Evolutionary conservation across 2,329 filamentous ascomycete species (phyloP).

Genomic region (Exophiala spinifera): DNA sequence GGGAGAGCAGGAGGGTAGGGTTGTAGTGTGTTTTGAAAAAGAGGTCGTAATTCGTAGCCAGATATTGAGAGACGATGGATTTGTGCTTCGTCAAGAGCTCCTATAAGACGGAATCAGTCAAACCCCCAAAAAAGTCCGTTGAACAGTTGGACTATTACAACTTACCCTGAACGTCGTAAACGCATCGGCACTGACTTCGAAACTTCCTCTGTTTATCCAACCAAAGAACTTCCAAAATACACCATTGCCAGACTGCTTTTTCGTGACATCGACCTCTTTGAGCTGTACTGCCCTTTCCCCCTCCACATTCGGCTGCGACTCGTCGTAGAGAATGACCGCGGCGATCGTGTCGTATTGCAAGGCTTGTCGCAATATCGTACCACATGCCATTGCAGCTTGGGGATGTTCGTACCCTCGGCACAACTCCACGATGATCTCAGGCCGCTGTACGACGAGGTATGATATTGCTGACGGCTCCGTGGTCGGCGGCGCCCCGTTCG

Average conservation of each 20-base stretch:
- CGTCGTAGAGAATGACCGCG: slow-evolving; percentile 88
- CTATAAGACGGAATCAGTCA: slow-evolving; percentile 45
- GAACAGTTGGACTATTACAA: background rate
- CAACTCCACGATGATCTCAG: slow-evolving; percentile 81
- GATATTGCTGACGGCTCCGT: slow-evolving; percentile 81
- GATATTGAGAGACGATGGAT: slow-evolving; percentile 79
- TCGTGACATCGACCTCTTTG: slow-evolving; percentile 71
- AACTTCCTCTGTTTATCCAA: slow-evolving; percentile 95
- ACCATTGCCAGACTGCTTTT: slow-evolving; percentile 72
- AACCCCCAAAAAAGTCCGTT: background rate
- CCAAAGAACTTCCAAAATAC: slow-evolving; percentile 97
- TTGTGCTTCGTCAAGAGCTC: slow-evolving; percentile 95
- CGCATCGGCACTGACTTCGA: slow-evolving; percentile 94
- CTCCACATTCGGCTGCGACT: slow-evolving; percentile 62
- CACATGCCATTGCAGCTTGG: slow-evolving; percentile 87
- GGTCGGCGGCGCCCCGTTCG: slow-evolving; percentile 56
- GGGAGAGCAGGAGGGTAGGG: slow-evolving; percentile 78
- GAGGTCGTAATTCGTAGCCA: slow-evolving; percentile 83
- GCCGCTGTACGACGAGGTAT: slow-evolving; percentile 81
- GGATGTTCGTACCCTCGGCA: slow-evolving; percentile 87
- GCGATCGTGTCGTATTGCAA: slow-evolving; percentile 88
- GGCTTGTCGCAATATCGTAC: slow-evolving; percentile 83
- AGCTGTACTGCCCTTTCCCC: slow-evolving; percentile 72
- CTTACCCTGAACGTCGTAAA: slow-evolving; percentile 93
- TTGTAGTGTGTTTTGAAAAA: slow-evolving; percentile 78